Evolutionary conservation across 768 basidiomycete species (phyloP).

Genomic region (Lepiota brunneoincarnata): DNA sequence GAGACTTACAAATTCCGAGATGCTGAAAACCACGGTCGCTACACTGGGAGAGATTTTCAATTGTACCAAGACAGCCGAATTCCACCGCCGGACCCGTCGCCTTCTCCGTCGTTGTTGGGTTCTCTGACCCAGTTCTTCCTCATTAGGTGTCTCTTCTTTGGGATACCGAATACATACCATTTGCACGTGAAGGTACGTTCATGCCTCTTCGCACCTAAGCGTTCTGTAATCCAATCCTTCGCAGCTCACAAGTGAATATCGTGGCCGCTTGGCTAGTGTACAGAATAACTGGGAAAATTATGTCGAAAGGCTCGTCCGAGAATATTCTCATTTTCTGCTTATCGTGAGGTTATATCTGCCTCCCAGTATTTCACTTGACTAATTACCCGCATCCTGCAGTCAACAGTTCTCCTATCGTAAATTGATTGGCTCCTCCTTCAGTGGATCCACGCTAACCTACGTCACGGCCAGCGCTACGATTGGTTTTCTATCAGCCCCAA

Average conservation of each 20-base stretch:
- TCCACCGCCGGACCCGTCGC: conserved; percentile 11
- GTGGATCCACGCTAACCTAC: background rate
- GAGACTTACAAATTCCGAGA: conserved; percentile 50
- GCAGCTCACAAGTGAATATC: conserved; percentile 42
- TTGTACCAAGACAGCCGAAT: conserved; percentile 18
- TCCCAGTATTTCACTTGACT: background rate
- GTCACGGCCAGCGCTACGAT: conserved; percentile 42
- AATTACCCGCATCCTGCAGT: conserved; percentile 24
- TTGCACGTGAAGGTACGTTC: conserved; percentile 39
- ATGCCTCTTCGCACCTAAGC: too few species aligned
- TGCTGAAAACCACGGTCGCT: conserved; percentile 41
- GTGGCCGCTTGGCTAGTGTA: conserved; percentile 45
- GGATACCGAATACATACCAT: conserved; percentile 50
- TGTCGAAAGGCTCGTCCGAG: conserved; percentile 46
- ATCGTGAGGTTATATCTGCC: conserved; percentile 35
- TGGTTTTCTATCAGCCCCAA: conserved; percentile 42
- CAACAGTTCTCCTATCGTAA: conserved; percentile 53
- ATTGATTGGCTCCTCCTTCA: conserved; percentile 11
- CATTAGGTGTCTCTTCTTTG: conserved; percentile 45
- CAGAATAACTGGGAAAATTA: conserved; percentile 49
- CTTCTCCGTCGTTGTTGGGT: conserved; percentile 2
- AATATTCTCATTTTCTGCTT: conserved; percentile 55
- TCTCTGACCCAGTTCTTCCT: conserved; percentile 26
- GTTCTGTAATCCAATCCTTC: background rate
- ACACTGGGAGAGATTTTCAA: conserved; percentile 31